Percentiles rank a stretch among this genome's conserved stretches.
Conservation (phyloP, 768 basidiomycete species). For the Boletus rex-veris region DNA sequence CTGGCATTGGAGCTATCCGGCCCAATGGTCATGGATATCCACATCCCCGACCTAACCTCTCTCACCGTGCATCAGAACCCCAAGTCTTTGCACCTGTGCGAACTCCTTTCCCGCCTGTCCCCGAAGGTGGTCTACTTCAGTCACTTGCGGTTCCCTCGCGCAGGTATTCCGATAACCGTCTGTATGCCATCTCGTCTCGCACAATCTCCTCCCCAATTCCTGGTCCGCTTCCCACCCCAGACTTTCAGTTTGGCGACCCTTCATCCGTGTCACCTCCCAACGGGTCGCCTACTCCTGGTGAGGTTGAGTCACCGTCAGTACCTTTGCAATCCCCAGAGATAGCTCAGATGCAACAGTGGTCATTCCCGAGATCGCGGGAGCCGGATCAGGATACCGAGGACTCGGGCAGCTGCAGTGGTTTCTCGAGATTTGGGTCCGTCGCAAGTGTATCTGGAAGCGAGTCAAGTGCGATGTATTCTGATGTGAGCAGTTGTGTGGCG, state of each 20-base stretch:
- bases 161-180: constrained; percentile 42
- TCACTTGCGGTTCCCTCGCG: constrained; percentile 14
- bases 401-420: constrained; percentile 43
- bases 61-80: constrained; percentile 33
- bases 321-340: constrained; percentile 45
- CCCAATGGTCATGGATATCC: constrained; percentile 46
- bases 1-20: constrained; percentile 40
- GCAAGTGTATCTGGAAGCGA: constrained; percentile 60
- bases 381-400: constrained; percentile 53
- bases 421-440: constrained; percentile 59
- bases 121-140: constrained; percentile 19
- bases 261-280: constrained; percentile 44
- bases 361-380: constrained; percentile 39
- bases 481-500: constrained; percentile 37
- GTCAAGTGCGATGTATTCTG: constrained; percentile 49
- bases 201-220: constrained; percentile 43
- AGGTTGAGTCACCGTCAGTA: constrained; percentile 26
- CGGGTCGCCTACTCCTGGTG: constrained; percentile 49
- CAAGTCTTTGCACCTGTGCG: constrained; percentile 38
- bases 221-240: constrained; percentile 59
- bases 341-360: constrained; percentile 35
- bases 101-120: constrained; percentile 34
- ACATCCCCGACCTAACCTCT: constrained; percentile 31
- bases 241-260: constrained; percentile 62
- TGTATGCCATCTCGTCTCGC: constrained; percentile 49